Evolutionary conservation across 257 asterid genomes (phyloP), one percentile per base, ranked within the genome.

Genomic region (Nicotiana knightiana): DNA sequence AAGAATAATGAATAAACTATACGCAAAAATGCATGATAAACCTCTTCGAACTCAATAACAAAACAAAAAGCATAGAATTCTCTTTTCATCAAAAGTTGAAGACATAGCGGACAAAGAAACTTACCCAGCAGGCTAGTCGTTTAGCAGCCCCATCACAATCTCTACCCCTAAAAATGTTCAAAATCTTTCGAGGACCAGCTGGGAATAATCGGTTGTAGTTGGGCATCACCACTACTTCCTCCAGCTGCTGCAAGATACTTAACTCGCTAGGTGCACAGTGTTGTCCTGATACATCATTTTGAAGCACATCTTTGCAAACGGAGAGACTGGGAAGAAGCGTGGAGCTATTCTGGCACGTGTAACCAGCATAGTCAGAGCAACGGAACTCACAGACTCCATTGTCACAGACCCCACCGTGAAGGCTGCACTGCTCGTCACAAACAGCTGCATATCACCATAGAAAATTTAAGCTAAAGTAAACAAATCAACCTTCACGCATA

Each of bases 81-180:
- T 43, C 2, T 0, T 0, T 2, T 12, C 51, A 9, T 43, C 12
- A 9, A 43, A 0, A 9, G 51, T 43, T 43, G 51, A 43, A 0
- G 51, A 9, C 51, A 9, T 43, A 43, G 51, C 3, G 51, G 51
- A 61, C 48, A 85, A 18, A 37, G 64, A 67, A 63, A 88, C 97
- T 92, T n/a, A 97, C 99, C 99, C 99, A 97, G 84, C 99, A 97
- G 73, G 99, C 98, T 82, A 97, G 83, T 77, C 99, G 90, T 83
- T 97, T 97, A 39, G 99, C 98, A 57, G 99, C 96, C 39, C 98
- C 98, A 55, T 97, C 97, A 53, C 99, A 97, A 84, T 97, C 97
- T 85, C 88, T 83, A 84, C 99, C 99, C 85, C 98, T 84, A 46
- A 97, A 91, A 80, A 89, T 93, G 85, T 92, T 97, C 11, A 94